A percentile compares a stretch with the other conserved stretches of the same genome.
Conservation (phyloP, 2,329 filamentous ascomycete genomes). For the Incumbomyces lentus region DNA sequence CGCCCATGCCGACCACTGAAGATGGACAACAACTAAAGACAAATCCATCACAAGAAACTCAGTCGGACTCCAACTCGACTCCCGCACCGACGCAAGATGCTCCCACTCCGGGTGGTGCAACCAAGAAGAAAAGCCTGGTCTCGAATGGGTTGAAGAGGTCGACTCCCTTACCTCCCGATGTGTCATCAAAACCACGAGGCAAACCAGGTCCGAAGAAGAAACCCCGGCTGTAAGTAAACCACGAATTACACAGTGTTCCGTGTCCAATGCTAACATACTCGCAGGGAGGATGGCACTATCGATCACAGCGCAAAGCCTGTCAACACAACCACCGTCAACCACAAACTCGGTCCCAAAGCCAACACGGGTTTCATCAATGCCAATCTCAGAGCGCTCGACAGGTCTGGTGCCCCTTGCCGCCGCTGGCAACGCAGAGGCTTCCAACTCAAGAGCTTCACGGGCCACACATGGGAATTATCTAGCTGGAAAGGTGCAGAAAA, state of each 20-base stretch:
- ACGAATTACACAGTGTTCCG: slow-evolving; percentile 2
- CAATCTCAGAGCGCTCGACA: slow-evolving; percentile 83
- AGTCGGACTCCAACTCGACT: slow-evolving; percentile 23
- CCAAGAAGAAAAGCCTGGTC: slow-evolving; percentile 68
- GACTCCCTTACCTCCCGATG: slow-evolving; percentile 44
- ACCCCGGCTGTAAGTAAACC: slow-evolving; percentile 66
- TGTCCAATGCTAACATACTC: slow-evolving; percentile 7
- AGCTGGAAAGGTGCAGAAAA: slow-evolving; percentile 62
- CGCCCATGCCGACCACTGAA: slow-evolving; percentile 21
- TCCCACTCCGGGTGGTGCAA: slow-evolving; percentile 40
- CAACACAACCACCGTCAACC: slow-evolving; percentile 46
- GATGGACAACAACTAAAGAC: slow-evolving; percentile 32
- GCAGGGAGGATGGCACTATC: slow-evolving; percentile 41
- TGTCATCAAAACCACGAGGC: slow-evolving; percentile 58
- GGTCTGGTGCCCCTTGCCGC: slow-evolving; percentile 81
- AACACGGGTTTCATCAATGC: slow-evolving; percentile 98
- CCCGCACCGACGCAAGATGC: slow-evolving; percentile 33
- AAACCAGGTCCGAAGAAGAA: slow-evolving; percentile 98
- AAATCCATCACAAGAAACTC: slow-evolving; percentile 30
- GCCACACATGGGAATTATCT: slow-evolving; percentile 67
- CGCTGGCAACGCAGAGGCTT: slow-evolving; percentile 81
- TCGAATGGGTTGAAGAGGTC: slow-evolving; percentile 54
- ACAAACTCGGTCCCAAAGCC: slow-evolving; percentile 90
- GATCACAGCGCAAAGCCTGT: slow-evolving; percentile 29
- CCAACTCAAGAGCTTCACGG: slow-evolving; percentile 83